Evolutionary conservation across 2,329 filamentous ascomycete genomes (phyloP).

Genomic region (Sarocladiaceae sp.): DNA sequence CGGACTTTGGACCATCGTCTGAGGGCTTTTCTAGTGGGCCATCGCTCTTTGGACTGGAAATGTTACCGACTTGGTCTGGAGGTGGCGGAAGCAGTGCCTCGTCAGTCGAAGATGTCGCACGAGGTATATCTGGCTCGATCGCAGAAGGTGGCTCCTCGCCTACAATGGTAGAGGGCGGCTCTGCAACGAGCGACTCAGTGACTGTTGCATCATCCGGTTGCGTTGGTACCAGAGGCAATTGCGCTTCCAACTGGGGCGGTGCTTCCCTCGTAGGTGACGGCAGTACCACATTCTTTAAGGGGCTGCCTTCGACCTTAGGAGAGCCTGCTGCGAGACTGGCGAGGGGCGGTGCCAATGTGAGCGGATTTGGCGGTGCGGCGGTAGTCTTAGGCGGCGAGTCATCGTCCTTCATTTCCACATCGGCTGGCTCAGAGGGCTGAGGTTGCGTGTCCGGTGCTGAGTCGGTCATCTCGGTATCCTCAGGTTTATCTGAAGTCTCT

Average conservation of each 20-base stretch:
- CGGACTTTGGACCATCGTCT: conserved; percentile 20
- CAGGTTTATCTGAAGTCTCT: conserved; percentile 24
- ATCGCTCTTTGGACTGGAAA: conserved; percentile 25
- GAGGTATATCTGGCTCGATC: conserved; percentile 20
- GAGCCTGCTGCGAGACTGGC: conserved; percentile 20
- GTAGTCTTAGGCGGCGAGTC: conserved; percentile 16
- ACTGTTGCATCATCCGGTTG: conserved; percentile 1
- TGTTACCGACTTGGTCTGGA: conserved; percentile 34
- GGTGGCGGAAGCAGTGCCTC: conserved; percentile 27
- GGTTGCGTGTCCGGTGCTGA: conserved; percentile 16
- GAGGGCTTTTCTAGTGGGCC: conserved; percentile 18
- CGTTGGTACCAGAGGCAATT: not conserved
- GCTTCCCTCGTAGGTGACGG: conserved; percentile 32
- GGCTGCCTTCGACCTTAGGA: conserved; percentile 41
- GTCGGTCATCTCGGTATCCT: conserved; percentile 30
- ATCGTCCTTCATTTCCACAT: conserved; percentile 22
- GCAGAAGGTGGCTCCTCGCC: conserved; percentile 22
- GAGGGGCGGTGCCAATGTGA: conserved; percentile 25
- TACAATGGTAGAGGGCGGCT: conserved; percentile 25
- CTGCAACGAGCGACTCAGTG: conserved; percentile 20
- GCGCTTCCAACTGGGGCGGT: not conserved
- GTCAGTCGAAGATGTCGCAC: conserved; percentile 4
- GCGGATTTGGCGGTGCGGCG: conserved; percentile 20
- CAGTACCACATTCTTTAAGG: conserved; percentile 45
- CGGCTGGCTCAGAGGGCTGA: conserved; percentile 11